phyloP scores from a whole-genome alignment of 2,329 filamentous ascomycete genomes.

The Colletotrichum echinochloae region DNA sequence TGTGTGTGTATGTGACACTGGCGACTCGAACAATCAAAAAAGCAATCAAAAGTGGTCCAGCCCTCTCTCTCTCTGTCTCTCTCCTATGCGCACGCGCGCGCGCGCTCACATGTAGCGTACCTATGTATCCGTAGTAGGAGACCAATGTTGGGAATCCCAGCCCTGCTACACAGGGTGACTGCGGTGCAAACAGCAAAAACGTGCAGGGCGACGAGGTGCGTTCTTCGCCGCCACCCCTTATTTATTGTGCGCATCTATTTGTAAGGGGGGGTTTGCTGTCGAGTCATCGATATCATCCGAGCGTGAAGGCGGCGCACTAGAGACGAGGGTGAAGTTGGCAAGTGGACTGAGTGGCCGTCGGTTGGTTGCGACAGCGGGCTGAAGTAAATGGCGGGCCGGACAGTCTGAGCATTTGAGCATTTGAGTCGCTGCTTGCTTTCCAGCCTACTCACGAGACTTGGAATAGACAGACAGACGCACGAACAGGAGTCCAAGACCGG shows the following conservation, averaged over 20 bases:
- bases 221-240: conserved; percentile 22
- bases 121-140: no score
- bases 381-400: conserved; percentile 23
- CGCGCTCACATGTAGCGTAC: no score
- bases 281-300: conserved; percentile 6
- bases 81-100: no score
- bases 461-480: conserved; percentile 23
- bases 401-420: conserved; percentile 8
- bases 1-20: conserved; percentile 17
- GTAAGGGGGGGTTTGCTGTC: conserved; percentile 11
- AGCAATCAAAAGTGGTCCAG: conserved; percentile 24
- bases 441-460: background rate
- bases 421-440: conserved; percentile 25
- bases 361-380: conserved; percentile 29
- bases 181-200: background rate
- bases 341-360: background rate
- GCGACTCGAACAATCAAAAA: conserved; percentile 28
- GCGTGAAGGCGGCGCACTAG: background rate
- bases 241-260: background rate
- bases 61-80: background rate
- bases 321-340: background rate
- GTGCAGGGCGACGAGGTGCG: conserved; percentile 7
- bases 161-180: background rate
- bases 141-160: conserved; percentile 5
- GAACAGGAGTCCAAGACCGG: conserved; percentile 13